phyloP scores from a whole-genome alignment of 495 filamentous ascomycete genomes.

The Filosporella fistucella region DNA sequence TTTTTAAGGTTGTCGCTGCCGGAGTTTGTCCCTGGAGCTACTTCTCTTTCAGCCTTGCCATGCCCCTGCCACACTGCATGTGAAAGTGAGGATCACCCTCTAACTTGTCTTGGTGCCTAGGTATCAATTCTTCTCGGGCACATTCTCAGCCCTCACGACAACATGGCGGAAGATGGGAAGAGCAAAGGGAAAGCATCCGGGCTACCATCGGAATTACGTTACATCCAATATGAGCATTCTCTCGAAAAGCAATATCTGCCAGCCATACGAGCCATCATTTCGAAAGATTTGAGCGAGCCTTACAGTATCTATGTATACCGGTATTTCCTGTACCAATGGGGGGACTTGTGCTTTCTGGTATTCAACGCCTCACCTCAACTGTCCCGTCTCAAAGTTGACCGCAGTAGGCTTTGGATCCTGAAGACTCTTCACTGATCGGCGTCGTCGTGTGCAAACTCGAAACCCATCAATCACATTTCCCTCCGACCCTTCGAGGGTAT shows the following conservation, averaged over 20 bases:
- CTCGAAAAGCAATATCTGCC: constrained; percentile 80
- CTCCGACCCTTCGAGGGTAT: constrained; percentile 83
- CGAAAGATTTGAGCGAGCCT: constrained; percentile 94
- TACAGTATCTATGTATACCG: constrained; percentile 99
- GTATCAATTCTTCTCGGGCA: background rate
- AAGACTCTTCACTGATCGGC: constrained; percentile 53
- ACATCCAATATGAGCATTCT: constrained; percentile 75
- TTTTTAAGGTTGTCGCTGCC: background rate
- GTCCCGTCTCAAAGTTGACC: background rate
- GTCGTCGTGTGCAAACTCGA: constrained; percentile 98
- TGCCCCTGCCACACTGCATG: background rate
- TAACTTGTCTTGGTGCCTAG: too few relatives aligned
- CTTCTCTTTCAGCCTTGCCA: background rate
- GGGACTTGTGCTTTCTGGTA: constrained; percentile 90
- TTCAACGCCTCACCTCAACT: background rate
- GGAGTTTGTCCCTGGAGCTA: background rate
- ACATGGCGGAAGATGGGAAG: constrained; percentile 9
- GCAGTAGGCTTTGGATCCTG: constrained; percentile 59
- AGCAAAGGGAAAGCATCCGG: background rate
- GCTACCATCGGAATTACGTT: constrained; percentile 56
- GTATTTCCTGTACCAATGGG: constrained; percentile 99
- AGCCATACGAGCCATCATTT: constrained; percentile 88
- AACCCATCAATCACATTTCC: constrained; percentile 62
- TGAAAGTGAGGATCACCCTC: too few relatives aligned
- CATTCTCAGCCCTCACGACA: background rate